Base-by-base conservation (phyloP, 176 grass and related monocot species). In the Raddia distichophylla region DNA sequence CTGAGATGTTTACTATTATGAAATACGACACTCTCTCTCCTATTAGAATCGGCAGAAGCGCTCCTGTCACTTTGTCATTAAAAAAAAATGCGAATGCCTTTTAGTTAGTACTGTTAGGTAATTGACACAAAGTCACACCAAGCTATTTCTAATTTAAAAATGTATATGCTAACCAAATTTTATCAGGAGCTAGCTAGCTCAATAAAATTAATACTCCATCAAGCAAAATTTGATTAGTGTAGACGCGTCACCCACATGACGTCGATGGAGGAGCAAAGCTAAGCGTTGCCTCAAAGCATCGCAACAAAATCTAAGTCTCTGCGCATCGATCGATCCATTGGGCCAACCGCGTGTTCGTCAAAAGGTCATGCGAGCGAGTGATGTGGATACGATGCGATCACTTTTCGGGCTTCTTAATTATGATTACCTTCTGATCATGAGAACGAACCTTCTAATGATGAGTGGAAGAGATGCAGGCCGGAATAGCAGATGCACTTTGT, bases 351-450 rank as follows among this genome's bases (percentile, higher is more conserved):
- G n/a, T 82, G 87, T 80, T 84, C 77, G 50, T 86, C 67, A 37
- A 78, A 83, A 80, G 73, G 46, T 65, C 51, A 79, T 3, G 40
- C 12, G 70, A 88, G 63, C 69, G 68, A 63, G 20, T 71, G 67
- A 61, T 71, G 57, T 85, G 79, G 67, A 51, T 67, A 88, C 56
- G 51, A 84, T 85, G 61, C n/a, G 16, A 83, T 72, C 83, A 71
- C 74, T 77, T 87, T 87, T 53, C 6, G 22, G 18, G 33, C 61
- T 67, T 51, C 67, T 66, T 80, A 80, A 90, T 93, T 81, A 93
- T 90, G 81, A 93, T 87, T 92, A 78, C 68, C 51, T 52, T 75
- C 67, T 83, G 75, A 86, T 83, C 69, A 86, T 91, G 86, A 65
- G 69, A 89, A 72, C 42, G 73, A 76, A 61, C 57, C 47, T 74